Base-by-base conservation (phyloP, 73 alveolate genomes). In the Breviolum minutum region DNA sequence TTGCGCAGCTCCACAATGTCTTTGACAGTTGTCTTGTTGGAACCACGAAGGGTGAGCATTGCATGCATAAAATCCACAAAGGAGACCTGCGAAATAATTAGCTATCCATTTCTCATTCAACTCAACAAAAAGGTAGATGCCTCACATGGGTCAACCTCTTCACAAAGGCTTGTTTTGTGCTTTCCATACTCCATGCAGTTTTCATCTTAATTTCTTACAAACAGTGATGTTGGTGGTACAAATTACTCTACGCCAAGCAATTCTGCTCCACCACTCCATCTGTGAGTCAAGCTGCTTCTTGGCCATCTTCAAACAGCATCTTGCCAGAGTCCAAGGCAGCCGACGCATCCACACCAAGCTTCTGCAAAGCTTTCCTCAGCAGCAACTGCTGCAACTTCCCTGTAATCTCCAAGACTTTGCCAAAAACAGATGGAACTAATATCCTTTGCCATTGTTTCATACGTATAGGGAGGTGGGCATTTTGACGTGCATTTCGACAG, bases 1-100 rank as follows among this genome's bases (percentile, higher is more conserved):
- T 88, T 88, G 54, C 95, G 95, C 84, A 88, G 69, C 60, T 88
- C 95, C 85, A 88, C 85, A 30, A 88, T 88, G 85, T 88, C 95
- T 74, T 88, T 88, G 71, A 88, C 95, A 30, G 95, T 88, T n/a
- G 95, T 69, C 24, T 64, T 73, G 40, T 88, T 88, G 70, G 95
- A 88, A 14, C 84, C 85, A 19, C 95, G 95, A 48, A 88, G 69
- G 7, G 95, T 88, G 48, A 88, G 95, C 79, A 88, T 88, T 2
- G 85, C 95, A 32, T 74, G 95, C 95, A 88, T 88, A 85, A 88
- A 88, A 24, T 88, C 95, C 60, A 48, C 89, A 64, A 91, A 91
- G 30, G 81, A 70, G 66, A 91, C 85, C 85, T 76, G 54, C 54
- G 54, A n/a, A n/a, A 40, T 40, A 40, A 40, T 40, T 40, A 40